A percentile compares a stretch with the other conserved stretches of the same genome.
These are phyloP conservation scores for Echria macrotheca DNA, from an alignment of 495 filamentous ascomycete species.

Conservation along the genomic window DNA sequence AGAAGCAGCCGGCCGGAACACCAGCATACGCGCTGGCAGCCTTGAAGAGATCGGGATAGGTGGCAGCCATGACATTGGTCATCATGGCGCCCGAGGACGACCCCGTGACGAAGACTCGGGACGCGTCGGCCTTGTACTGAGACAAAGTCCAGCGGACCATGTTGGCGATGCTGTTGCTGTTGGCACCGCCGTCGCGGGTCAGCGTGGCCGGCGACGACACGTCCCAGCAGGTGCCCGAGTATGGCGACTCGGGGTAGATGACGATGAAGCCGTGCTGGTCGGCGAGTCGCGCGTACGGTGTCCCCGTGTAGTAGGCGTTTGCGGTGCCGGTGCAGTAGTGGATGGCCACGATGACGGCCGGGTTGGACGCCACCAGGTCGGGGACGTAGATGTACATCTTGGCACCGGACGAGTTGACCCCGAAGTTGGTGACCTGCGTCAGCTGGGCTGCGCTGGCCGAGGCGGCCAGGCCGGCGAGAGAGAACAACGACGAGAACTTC, in stretches of 20 bases:
- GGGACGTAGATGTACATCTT: constrained; percentile 39
- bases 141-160: constrained; percentile 53
- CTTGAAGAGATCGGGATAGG: constrained; percentile 52
- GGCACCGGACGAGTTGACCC: constrained; percentile 31
- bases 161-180: constrained; percentile 53
- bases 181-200: constrained; percentile 53
- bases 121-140: constrained; percentile 44
- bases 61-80: constrained; percentile 52
- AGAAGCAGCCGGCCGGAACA: constrained; percentile 57
- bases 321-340: constrained; percentile 53
- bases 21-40: constrained; percentile 54
- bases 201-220: constrained; percentile 49
- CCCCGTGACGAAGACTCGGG: constrained; percentile 48
- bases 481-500: constrained; percentile 23
- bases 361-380: constrained; percentile 29
- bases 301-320: constrained; percentile 42
- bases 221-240: constrained; percentile 54
- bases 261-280: constrained; percentile 53
- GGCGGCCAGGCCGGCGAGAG: constrained; percentile 23
- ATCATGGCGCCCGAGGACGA: constrained; percentile 48
- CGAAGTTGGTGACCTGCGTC: constrained; percentile 33
- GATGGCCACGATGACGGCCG: constrained; percentile 46
- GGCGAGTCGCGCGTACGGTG: constrained; percentile 43
- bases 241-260: constrained; percentile 49
- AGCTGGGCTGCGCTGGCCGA: constrained; percentile 26